A percentile compares a stretch with the other conserved stretches of the same genome.
phyloP scores from a whole-genome alignment of 148 eudicot species.

The Dianthus caryophyllus region DNA sequence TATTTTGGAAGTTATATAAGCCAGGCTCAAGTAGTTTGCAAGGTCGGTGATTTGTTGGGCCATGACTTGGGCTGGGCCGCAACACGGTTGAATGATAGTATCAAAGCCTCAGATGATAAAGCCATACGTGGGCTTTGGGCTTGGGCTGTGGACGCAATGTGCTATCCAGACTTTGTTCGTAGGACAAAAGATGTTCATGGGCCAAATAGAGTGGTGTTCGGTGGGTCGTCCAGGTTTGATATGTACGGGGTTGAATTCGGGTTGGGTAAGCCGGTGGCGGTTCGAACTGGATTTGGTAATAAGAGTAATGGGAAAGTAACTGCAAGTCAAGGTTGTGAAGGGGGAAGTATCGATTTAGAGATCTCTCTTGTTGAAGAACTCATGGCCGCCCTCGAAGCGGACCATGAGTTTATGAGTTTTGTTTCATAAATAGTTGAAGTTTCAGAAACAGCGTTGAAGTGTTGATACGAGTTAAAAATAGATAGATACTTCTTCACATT shows the following conservation, averaged over 20 bases:
- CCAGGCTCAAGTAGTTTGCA: conserved; percentile 18
- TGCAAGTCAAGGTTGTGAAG: no score
- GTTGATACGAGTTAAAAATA: no score
- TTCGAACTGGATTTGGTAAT: conserved; percentile 51
- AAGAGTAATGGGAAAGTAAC: conserved; percentile 80
- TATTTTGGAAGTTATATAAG: conserved; percentile 62
- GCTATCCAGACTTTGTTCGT: neutral
- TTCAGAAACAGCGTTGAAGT: no score
- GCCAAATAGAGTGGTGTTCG: neutral
- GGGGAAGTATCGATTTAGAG: no score
- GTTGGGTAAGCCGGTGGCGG: neutral
- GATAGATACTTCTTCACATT: no score
- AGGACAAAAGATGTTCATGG: neutral
- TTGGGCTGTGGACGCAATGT: neutral
- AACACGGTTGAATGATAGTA: conserved; percentile 24
- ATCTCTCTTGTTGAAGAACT: no score
- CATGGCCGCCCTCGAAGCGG: no score
- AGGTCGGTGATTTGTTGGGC: conserved; percentile 42
- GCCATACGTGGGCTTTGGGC: neutral
- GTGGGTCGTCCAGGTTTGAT: conserved; percentile 11
- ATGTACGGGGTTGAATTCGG: neutral
- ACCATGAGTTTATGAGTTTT: no score
- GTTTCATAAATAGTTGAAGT: no score
- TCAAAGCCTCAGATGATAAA: conserved; percentile 38
- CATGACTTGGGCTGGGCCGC: conserved; percentile 47